Conservation (phyloP, 345 rosid species). For the Gossypium mustelinum region DNA sequence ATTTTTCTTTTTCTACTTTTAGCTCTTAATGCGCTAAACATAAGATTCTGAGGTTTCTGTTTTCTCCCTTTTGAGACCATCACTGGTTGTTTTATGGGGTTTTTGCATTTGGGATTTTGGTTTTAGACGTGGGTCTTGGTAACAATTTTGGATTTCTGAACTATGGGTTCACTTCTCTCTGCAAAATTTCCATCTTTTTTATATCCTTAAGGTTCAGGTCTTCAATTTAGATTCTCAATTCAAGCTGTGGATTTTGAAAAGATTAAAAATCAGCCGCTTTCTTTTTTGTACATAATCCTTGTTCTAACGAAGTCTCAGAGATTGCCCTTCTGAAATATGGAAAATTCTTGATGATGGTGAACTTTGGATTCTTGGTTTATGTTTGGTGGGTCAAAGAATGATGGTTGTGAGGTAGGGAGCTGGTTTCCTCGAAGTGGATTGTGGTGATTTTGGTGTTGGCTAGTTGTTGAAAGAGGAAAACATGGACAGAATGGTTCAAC, state of each 20-base stretch:
- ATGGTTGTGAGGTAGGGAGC: slow-evolving; percentile 16
- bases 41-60: slow-evolving; percentile 25
- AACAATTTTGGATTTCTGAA: slow-evolving; percentile 17
- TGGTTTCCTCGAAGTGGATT: slow-evolving; percentile 28
- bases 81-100: slow-evolving; percentile 15
- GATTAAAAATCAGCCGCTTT: background rate
- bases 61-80: slow-evolving; percentile 9
- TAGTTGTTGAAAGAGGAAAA: slow-evolving; percentile 23
- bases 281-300: background rate
- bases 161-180: slow-evolving; percentile 9
- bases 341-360: slow-evolving; percentile 5
- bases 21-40: slow-evolving; percentile 16
- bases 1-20: slow-evolving; percentile 11
- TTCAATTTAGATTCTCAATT: background rate
- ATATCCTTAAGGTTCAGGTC: slow-evolving; percentile 5
- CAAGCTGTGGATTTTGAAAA: background rate
- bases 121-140: slow-evolving; percentile 28
- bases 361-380: slow-evolving; percentile 6
- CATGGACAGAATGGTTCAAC: slow-evolving; percentile 65
- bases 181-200: background rate
- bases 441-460: slow-evolving; percentile 21
- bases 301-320: background rate
- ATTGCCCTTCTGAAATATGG: background rate
- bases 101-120: slow-evolving; percentile 30
- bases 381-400: slow-evolving; percentile 7